A percentile compares a stretch with the other conserved stretches of the same genome.
Conservation (phyloP, 1,284 basidiomycete species). For the Fomitiporia mediterranea region DNA sequence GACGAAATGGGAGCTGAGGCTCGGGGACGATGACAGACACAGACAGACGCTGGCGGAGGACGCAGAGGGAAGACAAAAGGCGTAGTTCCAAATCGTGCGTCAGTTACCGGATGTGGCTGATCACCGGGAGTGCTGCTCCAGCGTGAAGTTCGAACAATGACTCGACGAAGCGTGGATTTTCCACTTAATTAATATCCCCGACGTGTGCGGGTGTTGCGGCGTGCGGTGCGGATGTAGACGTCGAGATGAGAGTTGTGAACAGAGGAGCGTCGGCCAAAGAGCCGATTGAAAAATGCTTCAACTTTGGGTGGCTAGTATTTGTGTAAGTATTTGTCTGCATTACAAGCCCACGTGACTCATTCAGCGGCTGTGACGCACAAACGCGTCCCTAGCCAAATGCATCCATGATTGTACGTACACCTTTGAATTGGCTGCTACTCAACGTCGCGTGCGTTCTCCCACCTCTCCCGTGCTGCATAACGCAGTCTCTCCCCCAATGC, state of each 20-base stretch:
- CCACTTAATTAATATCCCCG: not conserved
- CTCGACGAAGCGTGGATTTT: not conserved
- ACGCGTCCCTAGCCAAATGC: not conserved
- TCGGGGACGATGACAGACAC: not conserved
- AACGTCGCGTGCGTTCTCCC: too few species aligned
- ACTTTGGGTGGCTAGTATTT: too few species aligned
- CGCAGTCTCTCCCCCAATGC: constrained; percentile 37
- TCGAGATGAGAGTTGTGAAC: not conserved
- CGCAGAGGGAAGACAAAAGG: constrained; percentile 1
- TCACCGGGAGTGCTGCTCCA: not conserved
- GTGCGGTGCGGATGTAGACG: not conserved
- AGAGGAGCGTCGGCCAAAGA: not conserved
- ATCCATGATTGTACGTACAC: not conserved
- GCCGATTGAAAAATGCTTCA: not conserved
- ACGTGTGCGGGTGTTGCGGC: not conserved
- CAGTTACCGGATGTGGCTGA: not conserved
- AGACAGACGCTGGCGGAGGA: not conserved
- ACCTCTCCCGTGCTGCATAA: not conserved
- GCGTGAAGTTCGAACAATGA: not conserved
- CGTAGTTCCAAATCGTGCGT: not conserved
- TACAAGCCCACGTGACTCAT: not conserved
- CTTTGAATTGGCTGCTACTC: too few species aligned
- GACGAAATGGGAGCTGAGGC: not conserved
- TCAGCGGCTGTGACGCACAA: not conserved
- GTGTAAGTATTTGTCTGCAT: too few species aligned